These are phyloP conservation scores for Plasmodium adleri DNA, from an alignment of 169 alveolate species.

Conservation along the genomic window DNA sequence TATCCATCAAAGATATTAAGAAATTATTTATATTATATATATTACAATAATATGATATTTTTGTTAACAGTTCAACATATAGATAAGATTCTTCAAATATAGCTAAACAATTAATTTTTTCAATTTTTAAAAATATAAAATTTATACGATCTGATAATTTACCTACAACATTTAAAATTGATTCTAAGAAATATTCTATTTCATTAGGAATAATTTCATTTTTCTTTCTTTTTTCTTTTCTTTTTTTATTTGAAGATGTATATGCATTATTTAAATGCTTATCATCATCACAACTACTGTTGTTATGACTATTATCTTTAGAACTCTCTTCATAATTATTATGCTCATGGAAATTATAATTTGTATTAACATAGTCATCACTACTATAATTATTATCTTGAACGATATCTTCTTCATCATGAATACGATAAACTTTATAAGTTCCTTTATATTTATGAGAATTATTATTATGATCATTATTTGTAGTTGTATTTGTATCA, in stretches of 20 bases:
- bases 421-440: too few species aligned
- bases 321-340: background rate
- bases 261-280: background rate
- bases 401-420: too few species aligned
- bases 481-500: too few species aligned
- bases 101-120: conserved; percentile 68
- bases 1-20: conserved; percentile 49
- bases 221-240: background rate
- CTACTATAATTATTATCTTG: too few species aligned
- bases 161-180: conserved; percentile 31
- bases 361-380: background rate
- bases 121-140: conserved; percentile 50
- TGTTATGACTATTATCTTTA: background rate
- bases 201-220: background rate
- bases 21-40: conserved; percentile 27
- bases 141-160: conserved; percentile 52
- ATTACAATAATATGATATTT: conserved; percentile 54
- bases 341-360: background rate
- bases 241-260: background rate
- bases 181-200: conserved; percentile 15
- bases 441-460: too few species aligned
- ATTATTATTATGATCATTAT: too few species aligned
- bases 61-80: conserved; percentile 63
- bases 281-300: background rate
- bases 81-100: conserved; percentile 49